Evolutionary conservation across 2,329 filamentous ascomycete genomes (phyloP).

Genomic region (Knufia fluminis): DNA sequence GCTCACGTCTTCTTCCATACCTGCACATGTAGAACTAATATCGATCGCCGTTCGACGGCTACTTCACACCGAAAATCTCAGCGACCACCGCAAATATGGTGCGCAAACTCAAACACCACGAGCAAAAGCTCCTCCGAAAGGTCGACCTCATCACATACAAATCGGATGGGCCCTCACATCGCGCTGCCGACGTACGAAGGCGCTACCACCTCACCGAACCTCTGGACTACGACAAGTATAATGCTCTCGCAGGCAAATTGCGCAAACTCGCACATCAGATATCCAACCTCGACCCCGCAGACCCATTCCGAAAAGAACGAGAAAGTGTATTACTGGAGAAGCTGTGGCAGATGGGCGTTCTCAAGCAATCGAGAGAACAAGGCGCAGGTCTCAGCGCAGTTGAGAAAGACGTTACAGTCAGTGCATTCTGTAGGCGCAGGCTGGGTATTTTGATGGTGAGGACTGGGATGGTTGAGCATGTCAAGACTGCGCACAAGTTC

Average conservation of each 20-base stretch:
- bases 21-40: too few relatives aligned
- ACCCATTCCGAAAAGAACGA: conserved; percentile 68
- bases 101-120: conserved; percentile 91
- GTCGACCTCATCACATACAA: conserved; percentile 95
- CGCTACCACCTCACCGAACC: conserved; percentile 89
- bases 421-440: conserved; percentile 72
- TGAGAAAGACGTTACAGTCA: conserved; percentile 81
- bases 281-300: conserved; percentile 68
- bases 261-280: conserved; percentile 85
- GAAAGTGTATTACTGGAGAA: conserved; percentile 85
- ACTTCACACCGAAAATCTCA: too few relatives aligned
- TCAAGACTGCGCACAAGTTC: conserved; percentile 62
- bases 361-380: conserved; percentile 65
- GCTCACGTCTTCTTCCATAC: too few relatives aligned
- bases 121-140: conserved; percentile 83
- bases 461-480: conserved; percentile 81
- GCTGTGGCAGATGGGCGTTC: conserved; percentile 82
- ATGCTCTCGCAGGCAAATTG: conserved; percentile 64
- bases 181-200: conserved; percentile 67
- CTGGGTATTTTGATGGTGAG: conserved; percentile 87
- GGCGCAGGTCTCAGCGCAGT: conserved; percentile 61
- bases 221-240: conserved; percentile 68
- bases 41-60: too few relatives aligned
- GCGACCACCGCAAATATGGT: conserved; percentile 57
- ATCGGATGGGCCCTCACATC: conserved; percentile 67